Evolutionary conservation across 2,329 filamentous ascomycete genomes (phyloP), one percentile per base, ranked within the genome.

Genomic region (Fusarium nelsonii): DNA sequence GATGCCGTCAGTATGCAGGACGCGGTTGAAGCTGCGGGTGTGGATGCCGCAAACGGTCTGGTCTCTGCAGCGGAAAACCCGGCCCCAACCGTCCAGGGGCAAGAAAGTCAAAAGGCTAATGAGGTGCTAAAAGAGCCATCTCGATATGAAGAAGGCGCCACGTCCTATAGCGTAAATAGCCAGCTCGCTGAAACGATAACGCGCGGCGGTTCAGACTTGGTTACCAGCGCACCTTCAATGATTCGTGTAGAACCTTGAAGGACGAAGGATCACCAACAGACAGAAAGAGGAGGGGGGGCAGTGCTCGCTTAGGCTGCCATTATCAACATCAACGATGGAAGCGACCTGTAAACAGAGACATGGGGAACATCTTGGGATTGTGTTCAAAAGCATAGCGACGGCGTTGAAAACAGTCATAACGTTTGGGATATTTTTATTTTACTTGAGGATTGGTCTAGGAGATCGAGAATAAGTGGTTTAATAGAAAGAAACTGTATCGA

Each of bases 341-440:
- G 36, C 36, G 53, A 59, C 30, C 12, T 23, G 36, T 34, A 30
- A 32, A 18, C 28, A 55, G n/a, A 14, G 28, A 26, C 23, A 23
- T 16, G 37, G 53, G 53, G 36, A 45, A 15, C 44, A 55, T 58
- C 41, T 32, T 33, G 43, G 39, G 26, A 43, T 52, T 52, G 23
- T 58, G 55, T 67, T 68, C 50, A 56, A 53, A 62, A 55, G 63
- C 69, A 72, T 70, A 72, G 69, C 69, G 69, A 72, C 40, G 69
- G 69, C 69, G 69, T 72, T 72, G 37, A 60, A 61, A 52, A 53
- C 34, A 59, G 30, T 28, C 26, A 39, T 28, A 37, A 55, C 23
- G 46, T 44, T 49, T 64, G 59, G 54, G 36, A 58, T 61, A 61
- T 36, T 32, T 45, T 8, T 40, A 20, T 50, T 34, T 60, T 43